Percentiles rank a stretch among this genome's conserved stretches.
phyloP scores from a whole-genome alignment of 805 yeast species.

The Wickerhamomyces canadensis region DNA sequence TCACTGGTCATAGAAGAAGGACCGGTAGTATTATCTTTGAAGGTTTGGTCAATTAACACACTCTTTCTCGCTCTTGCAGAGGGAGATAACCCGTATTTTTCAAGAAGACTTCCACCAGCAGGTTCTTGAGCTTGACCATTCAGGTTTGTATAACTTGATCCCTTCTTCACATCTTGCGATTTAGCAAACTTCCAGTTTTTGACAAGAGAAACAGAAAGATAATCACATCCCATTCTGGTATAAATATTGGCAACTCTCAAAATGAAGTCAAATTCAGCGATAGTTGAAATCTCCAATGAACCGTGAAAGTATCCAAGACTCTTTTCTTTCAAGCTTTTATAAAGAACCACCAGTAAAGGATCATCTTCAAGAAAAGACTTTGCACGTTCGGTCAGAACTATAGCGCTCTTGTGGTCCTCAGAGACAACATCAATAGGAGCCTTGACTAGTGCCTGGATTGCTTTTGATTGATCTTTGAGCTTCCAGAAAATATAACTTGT shows the following conservation, averaged over 20 bases:
- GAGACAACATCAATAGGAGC: slow-evolving; percentile 39
- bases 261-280: slow-evolving; percentile 55
- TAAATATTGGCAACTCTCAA: slow-evolving; percentile 61
- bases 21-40: slow-evolving; percentile 2
- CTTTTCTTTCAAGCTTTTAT: slow-evolving; percentile 51
- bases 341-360: slow-evolving; percentile 71
- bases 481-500: slow-evolving; percentile 80
- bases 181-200: slow-evolving; percentile 61
- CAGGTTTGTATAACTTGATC: slow-evolving; percentile 9
- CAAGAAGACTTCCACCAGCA: slow-evolving; percentile 10
- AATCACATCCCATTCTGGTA: slow-evolving; percentile 88
- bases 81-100: slow-evolving; percentile 23
- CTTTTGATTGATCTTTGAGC: slow-evolving; percentile 37
- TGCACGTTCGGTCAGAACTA: slow-evolving; percentile 23
- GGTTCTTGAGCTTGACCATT: slow-evolving; percentile 3
- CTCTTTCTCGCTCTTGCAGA: slow-evolving; percentile 19
- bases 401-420: slow-evolving; percentile 24
- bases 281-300: slow-evolving; percentile 35
- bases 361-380: slow-evolving; percentile 61
- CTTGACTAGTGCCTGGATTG: slow-evolving; percentile 63
- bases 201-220: slow-evolving; percentile 56
- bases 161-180: slow-evolving; percentile 12
- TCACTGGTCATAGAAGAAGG: too few relatives aligned
- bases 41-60: slow-evolving; percentile 1
- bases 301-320: slow-evolving; percentile 46